Conservation (phyloP, 768 basidiomycete genomes). For the Galerina sulciceps region DNA sequence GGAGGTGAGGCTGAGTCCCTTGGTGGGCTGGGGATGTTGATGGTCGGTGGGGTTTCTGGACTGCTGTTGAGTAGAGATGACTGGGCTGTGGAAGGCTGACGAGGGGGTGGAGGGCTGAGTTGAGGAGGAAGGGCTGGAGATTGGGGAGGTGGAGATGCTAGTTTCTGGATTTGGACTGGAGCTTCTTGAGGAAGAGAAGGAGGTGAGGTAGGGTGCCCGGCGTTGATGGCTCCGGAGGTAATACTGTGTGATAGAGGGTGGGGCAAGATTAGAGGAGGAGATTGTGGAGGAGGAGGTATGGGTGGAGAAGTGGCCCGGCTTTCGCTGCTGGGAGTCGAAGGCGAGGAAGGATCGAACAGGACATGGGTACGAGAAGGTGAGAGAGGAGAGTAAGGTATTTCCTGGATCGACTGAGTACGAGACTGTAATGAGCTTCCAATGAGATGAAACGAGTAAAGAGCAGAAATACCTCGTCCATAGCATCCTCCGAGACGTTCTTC, state of each 20-base stretch:
- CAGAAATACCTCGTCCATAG: constrained; percentile 52
- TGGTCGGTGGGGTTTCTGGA: neutral
- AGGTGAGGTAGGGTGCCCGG: neutral
- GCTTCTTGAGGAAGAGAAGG: constrained; percentile 10
- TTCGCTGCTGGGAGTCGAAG: constrained; percentile 18
- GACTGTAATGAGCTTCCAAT: neutral
- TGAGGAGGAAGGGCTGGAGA: too few relatives aligned
- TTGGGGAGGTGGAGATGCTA: constrained; percentile 3
- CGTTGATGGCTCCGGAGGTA: neutral
- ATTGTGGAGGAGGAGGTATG: constrained; percentile 2
- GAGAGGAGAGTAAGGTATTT: constrained; percentile 50
- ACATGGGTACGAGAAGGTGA: constrained; percentile 48
- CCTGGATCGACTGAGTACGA: constrained; percentile 43
- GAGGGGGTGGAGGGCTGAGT: neutral
- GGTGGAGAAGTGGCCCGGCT: constrained; percentile 11
- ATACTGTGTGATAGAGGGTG: constrained; percentile 7
- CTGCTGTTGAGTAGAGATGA: constrained; percentile 7
- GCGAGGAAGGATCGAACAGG: constrained; percentile 22
- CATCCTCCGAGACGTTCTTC: constrained; percentile 26
- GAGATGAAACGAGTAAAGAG: neutral
- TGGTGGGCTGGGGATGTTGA: neutral
- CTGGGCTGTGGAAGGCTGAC: constrained; percentile 10
- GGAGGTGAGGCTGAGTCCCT: constrained; percentile 11
- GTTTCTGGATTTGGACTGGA: neutral
- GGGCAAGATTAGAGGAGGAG: neutral